Evolutionary conservation across 768 basidiomycete genomes (phyloP).

Genomic region (Boletus speciosus): DNA sequence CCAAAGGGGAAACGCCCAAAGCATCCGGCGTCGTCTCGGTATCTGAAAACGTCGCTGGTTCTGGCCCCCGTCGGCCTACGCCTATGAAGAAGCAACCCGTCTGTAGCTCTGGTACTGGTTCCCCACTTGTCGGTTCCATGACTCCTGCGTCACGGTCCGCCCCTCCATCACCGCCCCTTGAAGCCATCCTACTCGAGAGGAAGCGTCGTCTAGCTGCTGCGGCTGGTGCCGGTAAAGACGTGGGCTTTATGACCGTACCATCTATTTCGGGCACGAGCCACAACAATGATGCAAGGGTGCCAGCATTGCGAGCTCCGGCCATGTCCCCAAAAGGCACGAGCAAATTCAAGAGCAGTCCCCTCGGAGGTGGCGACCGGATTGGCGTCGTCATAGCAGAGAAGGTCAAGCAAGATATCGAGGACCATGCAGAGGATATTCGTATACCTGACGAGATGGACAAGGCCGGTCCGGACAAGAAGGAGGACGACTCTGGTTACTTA

Average conservation of each 20-base stretch:
- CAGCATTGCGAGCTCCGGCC: constrained; percentile 11
- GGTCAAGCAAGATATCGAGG: constrained; percentile 36
- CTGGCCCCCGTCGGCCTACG: neutral
- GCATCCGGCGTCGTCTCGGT: neutral
- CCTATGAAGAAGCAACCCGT: constrained; percentile 13
- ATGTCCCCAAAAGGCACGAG: constrained; percentile 41
- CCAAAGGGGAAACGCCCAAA: neutral
- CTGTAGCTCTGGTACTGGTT: constrained; percentile 12
- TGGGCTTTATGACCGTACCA: neutral
- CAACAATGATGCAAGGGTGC: constrained; percentile 15
- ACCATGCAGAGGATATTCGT: constrained; percentile 23
- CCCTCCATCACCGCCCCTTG: constrained; percentile 57
- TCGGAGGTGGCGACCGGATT: constrained; percentile 43
- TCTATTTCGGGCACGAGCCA: constrained; percentile 7
- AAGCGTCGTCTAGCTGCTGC: constrained; percentile 47
- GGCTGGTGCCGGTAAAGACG: constrained; percentile 17
- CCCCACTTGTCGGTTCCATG: constrained; percentile 12
- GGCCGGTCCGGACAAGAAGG: constrained; percentile 34
- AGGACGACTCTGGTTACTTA: constrained; percentile 27
- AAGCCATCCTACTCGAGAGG: constrained; percentile 64
- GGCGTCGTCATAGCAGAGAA: constrained; percentile 51
- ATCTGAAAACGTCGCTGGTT: neutral
- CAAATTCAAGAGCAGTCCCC: constrained; percentile 74
- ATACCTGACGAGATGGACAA: constrained; percentile 37
- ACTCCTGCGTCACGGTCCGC: constrained; percentile 31